A percentile compares a stretch with the other conserved stretches of the same genome.
phyloP scores from a whole-genome alignment of 495 filamentous ascomycete genomes.

The Lasiosphaeria ovina region DNA sequence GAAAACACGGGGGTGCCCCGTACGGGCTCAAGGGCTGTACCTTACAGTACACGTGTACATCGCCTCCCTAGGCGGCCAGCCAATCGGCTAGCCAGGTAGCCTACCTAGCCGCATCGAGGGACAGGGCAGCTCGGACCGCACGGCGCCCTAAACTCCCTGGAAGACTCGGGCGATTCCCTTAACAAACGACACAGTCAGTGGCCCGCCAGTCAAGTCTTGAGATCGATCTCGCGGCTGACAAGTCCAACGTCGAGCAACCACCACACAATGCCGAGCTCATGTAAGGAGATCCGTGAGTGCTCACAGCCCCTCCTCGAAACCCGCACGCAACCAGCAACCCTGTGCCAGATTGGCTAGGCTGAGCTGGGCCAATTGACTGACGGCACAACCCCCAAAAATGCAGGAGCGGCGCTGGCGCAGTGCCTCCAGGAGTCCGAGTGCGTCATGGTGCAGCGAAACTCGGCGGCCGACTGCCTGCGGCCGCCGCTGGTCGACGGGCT shows the following conservation, averaged over 20 bases:
- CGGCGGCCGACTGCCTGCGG: slow-evolving; percentile 82
- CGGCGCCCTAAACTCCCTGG: not conserved
- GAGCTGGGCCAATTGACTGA: no score
- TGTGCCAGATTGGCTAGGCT: not conserved
- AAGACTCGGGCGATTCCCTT: no score
- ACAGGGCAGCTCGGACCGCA: not conserved
- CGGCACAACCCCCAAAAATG: not conserved
- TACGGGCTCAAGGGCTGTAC: not conserved
- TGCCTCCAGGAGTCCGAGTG: slow-evolving; percentile 96
- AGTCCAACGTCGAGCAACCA: not conserved
- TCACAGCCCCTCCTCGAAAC: not conserved
- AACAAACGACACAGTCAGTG: no score
- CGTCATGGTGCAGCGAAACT: slow-evolving; percentile 85
- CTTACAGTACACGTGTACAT: no score
- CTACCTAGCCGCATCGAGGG: not conserved
- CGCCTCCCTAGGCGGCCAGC: not conserved
- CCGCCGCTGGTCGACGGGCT: slow-evolving; percentile 73
- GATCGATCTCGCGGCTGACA: not conserved
- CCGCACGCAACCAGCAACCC: not conserved
- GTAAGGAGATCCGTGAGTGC: slow-evolving; percentile 87
- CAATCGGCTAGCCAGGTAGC: not conserved
- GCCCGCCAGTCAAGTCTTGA: not conserved
- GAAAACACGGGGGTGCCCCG: no score
- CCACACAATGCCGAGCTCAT: slow-evolving; percentile 84
- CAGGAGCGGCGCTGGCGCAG: slow-evolving; percentile 85